Base-by-base conservation (phyloP, 495 filamentous ascomycete species). In the Chaetomidium leptoderma region DNA sequence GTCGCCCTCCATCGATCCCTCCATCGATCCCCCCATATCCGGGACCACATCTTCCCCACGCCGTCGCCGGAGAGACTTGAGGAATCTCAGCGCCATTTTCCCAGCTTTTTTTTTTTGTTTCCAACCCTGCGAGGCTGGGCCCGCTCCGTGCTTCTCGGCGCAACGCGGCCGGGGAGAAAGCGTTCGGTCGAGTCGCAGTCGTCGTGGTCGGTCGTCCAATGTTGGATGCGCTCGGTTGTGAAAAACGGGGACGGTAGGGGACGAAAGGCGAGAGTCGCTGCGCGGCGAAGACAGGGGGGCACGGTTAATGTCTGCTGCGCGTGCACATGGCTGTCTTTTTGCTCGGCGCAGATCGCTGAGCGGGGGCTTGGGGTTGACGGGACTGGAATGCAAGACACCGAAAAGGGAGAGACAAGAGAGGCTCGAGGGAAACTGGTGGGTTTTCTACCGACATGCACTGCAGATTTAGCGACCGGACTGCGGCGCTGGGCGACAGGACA, bases 1-100 rank as follows among this genome's bases (percentile, higher is more conserved):
- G 45, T 65, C 65, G 17, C 63, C 69, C 21, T 68, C 65, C 30
- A 66, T 32, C 45, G 69, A 71, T 19, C 65, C 67, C 29, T 66
- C 65, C 30, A 65, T 32, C 46, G 69, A 71, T 21, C 65, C 67
- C 30, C 65, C 65, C 36, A 62, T 37, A 36, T 68, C 63, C 9
- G 63, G 62, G 24, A 40, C 47, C 52, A 71, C 62, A 9, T 62
- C 59, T 26, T 70, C 57, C 46, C 59, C 63, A 17, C 56, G 58
- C 42, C 65, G 67, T 16, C 69, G 67, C 26, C 67, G 63, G 39
- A 71, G 59, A 16, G 66, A 62, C 46, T 54, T 60, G 40, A 61
- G 51, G 29, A 62, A 57, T 56, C 54, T 55, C 45, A 42, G 13
- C 17, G 56, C 55, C 61, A 62, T 66, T 32, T 54, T 30, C 16